Percentiles rank a stretch among this genome's conserved stretches.
Evolutionary conservation across 768 basidiomycete genomes (phyloP).

Genomic region (Filobasidium wieringae): DNA sequence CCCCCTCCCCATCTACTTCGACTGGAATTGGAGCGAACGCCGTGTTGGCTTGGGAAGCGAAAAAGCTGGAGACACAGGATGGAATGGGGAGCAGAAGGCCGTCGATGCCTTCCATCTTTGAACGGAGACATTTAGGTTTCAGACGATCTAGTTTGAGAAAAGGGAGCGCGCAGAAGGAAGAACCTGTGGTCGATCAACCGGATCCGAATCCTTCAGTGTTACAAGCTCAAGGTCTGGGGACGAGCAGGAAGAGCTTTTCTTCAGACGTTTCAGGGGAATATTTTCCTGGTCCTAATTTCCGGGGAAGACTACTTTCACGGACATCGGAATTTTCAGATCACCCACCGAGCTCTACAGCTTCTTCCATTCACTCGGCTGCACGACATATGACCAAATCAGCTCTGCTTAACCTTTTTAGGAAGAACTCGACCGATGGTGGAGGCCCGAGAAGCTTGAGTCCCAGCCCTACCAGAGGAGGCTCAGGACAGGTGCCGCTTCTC

Average conservation of each 20-base stretch:
- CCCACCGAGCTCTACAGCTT: background rate
- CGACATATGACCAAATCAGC: constrained; percentile 7
- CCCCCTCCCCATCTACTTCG: too few relatives aligned
- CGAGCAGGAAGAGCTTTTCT: background rate
- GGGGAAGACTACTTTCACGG: constrained; percentile 16
- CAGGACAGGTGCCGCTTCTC: background rate
- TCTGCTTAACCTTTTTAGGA: constrained; percentile 8
- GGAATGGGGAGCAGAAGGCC: too few relatives aligned
- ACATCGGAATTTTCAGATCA: background rate
- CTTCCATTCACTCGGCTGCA: background rate
- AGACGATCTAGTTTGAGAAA: background rate
- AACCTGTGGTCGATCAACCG: background rate
- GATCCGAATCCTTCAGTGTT: background rate
- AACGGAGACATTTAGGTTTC: constrained; percentile 17
- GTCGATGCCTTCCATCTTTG: constrained; percentile 41
- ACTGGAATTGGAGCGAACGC: too few relatives aligned
- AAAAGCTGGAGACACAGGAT: too few relatives aligned
- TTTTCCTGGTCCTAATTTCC: constrained; percentile 11
- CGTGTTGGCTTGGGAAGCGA: too few relatives aligned
- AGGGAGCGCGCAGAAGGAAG: background rate
- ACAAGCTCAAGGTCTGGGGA: too few relatives aligned
- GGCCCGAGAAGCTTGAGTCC: constrained; percentile 6
- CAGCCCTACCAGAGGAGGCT: constrained; percentile 2
- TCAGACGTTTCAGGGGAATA: constrained; percentile 12
- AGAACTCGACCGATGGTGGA: background rate